phyloP scores from a whole-genome alignment of 2,329 filamentous ascomycete species.

The Fusarium sp. region DNA sequence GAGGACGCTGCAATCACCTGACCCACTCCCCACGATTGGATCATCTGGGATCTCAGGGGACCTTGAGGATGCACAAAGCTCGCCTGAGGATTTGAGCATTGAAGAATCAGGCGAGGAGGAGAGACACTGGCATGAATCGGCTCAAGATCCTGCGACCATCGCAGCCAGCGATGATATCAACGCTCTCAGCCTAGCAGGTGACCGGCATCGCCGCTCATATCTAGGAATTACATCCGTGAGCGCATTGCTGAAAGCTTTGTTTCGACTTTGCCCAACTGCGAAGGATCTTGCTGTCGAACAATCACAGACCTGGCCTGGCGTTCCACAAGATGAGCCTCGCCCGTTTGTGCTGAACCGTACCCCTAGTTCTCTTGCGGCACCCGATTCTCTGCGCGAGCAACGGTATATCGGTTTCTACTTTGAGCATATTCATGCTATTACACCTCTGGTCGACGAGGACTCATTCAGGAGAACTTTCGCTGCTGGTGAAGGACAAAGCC shows the following conservation, averaged over 20 bases:
- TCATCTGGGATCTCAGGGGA: not conserved
- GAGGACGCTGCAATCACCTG: not conserved
- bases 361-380: conserved; percentile 52
- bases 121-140: conserved; percentile 44
- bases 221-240: conserved; percentile 70
- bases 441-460: conserved; percentile 66
- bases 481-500: conserved; percentile 57
- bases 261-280: conserved; percentile 45
- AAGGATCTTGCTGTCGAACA: conserved; percentile 42
- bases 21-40: not conserved
- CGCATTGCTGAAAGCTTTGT: conserved; percentile 66
- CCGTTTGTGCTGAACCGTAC: not conserved
- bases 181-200: conserved; percentile 55
- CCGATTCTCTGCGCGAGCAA: conserved; percentile 44
- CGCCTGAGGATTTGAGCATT: conserved; percentile 15
- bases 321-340: conserved; percentile 2
- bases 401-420: conserved; percentile 67
- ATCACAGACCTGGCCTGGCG: conserved; percentile 37
- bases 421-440: conserved; percentile 65
- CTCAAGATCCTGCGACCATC: conserved; percentile 36
- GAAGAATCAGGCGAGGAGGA: conserved; percentile 41
- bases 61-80: not conserved
- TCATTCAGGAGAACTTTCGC: conserved; percentile 66
- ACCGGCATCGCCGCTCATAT: conserved; percentile 65
- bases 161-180: conserved; percentile 46